Base-by-base conservation (phyloP, 768 basidiomycete species). In the Tylopilus intermedius region DNA sequence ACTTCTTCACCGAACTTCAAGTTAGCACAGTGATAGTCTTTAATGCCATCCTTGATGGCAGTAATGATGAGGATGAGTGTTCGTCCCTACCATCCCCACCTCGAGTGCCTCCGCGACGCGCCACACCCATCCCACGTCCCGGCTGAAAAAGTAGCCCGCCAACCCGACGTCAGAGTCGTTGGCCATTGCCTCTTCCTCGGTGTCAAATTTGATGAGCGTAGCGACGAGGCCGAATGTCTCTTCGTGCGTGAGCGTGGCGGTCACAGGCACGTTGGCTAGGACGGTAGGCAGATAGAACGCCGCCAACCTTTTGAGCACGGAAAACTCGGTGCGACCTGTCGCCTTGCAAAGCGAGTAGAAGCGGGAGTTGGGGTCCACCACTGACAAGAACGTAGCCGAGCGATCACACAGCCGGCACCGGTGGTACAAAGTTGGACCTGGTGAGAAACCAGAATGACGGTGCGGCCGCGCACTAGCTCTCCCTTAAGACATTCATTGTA, bases 181-280 rank as follows among this genome's bases (percentile, higher is more conserved):
- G 30, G 95, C 95, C 47, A 92, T 70, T 58, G 77, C 94, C 68
- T 98, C 88, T 41, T 94, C 93, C 71, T 99, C 96, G 0, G 92
- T 93, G 68, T 90, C 83, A 65, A 99, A 99, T 64, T 86, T 86
- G 67, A 80, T 84, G 22, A 99, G 73, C 7, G 89, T 87, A 0
- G 93, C 93, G 37, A 95, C 69, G 0, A 91, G 94, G 0, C 95
- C 96, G 63, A 99, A 99, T 0, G 96, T 98, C 76, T 99, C 96
- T 67, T 98, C 96, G 9, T 63, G 64, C 61, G 81, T 79, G 61
- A 95, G 64, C 33, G 78, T 71, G 9, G 91, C 88, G 26, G 78
- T 73, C 21, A 70, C 35, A 0, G 89, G 79, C 11, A 98, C 94
- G 58, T 97, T 90, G 5, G 81, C 80, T 26, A 99, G 82, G 43